Base-by-base conservation (phyloP, 345 rosid genomes). In the Brassica incana region DNA sequence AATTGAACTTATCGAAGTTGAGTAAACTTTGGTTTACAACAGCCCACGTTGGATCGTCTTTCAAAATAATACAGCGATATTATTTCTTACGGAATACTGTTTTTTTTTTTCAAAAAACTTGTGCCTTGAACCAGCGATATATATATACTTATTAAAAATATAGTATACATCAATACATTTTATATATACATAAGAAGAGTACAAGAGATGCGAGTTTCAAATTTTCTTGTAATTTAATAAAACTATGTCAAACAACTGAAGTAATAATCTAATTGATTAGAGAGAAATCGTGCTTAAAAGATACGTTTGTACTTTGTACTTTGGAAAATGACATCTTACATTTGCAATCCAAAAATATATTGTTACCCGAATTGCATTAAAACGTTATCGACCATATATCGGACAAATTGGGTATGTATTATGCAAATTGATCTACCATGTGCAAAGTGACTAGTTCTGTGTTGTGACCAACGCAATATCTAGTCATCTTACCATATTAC, bases 401-500 rank as follows among this genome's bases (percentile, higher is more conserved):
- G 60, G 30, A 29, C 30, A 58, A 58, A 63, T 43, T 36, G 18
- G 20, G 61, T 25, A 25, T 54, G 6, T 59, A 12, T 2, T 35
- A 33, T 35, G 15, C 64, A 75, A 65, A 33, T 3, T 48, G n/a
- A 9, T 43, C 50, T 8, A 40, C 30, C 64, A 77, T 61, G 75
- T 52, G 58, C 43, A 36, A 77, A 20, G 38, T 33, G 70, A 12
- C 8, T 45, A 32, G 15, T 48, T 20, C 10, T 18, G 2, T 58
- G 63, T 18, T 59, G 0, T 23, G 4, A 3, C 29, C 73, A 65
- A 78, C 82, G 69, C 50, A 67, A 48, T 9, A 63, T 48, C 69
- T 67, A 78, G 82, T 67, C 82, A 78, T 73, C 82, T 56, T 18
- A 40, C 60, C 38, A 69, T 70, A 70, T 3, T 11, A 29, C 32